These are phyloP conservation scores for Saxophila tyrrhenica DNA, from an alignment of 495 filamentous ascomycete species.

Conservation along the genomic window DNA sequence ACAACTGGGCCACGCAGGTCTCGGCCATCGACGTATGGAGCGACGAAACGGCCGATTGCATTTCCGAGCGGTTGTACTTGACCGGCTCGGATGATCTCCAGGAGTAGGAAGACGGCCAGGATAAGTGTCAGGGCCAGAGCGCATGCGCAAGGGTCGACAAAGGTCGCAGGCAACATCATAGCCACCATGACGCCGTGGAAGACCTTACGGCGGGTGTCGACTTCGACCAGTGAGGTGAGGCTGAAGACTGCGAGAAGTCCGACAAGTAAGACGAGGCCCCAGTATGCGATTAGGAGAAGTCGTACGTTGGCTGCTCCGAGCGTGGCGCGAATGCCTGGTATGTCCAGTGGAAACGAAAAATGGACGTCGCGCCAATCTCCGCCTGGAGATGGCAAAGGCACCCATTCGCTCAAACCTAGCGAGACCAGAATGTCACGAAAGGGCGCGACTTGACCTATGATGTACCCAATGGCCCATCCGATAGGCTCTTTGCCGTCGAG, in stretches of 20 bases:
- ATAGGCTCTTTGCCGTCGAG: constrained; percentile 68
- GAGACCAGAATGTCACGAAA: constrained; percentile 34
- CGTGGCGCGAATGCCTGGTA: constrained; percentile 8
- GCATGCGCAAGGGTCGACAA: constrained; percentile 73
- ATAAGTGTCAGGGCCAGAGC: constrained; percentile 64
- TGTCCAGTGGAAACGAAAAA: constrained; percentile 5
- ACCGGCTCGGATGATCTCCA: constrained; percentile 79
- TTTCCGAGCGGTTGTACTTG: constrained; percentile 81
- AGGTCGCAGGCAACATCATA: constrained; percentile 82
- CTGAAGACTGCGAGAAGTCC: constrained; percentile 65
- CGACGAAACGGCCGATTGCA: constrained; percentile 71
- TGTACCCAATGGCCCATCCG: constrained; percentile 83
- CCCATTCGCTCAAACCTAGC: constrained; percentile 63
- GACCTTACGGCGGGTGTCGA: constrained; percentile 94
- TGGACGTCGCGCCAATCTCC: neutral
- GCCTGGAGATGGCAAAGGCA: constrained; percentile 49
- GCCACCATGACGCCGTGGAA: constrained; percentile 97
- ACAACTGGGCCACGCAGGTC: constrained; percentile 91
- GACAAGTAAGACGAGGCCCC: constrained; percentile 49
- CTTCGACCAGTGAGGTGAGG: constrained; percentile 54
- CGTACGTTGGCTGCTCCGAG: constrained; percentile 71
- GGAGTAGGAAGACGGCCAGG: constrained; percentile 69
- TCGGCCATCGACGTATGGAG: constrained; percentile 87
- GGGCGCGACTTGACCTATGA: constrained; percentile 62
- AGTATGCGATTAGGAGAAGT: constrained; percentile 67